These are phyloP conservation scores for Candida ulmi DNA, from an alignment of 805 yeast species.

Conservation along the genomic window DNA sequence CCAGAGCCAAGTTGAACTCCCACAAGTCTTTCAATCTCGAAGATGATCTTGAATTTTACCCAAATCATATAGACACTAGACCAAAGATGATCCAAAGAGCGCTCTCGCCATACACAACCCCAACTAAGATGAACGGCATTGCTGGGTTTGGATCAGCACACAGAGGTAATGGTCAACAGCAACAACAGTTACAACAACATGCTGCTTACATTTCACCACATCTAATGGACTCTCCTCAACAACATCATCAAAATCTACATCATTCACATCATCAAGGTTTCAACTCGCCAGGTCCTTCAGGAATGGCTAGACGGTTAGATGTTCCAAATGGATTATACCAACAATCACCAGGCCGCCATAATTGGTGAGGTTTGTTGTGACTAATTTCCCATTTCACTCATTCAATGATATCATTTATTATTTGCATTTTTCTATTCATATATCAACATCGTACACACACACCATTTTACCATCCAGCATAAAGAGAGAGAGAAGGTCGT, in stretches of 20 bases:
- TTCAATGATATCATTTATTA: too few species aligned
- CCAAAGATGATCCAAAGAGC: slow-evolving; percentile 1
- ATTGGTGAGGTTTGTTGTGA: background rate
- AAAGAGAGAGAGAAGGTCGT: too few species aligned
- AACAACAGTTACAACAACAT: too few species aligned
- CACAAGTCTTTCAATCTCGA: slow-evolving; percentile 66
- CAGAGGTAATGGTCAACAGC: background rate
- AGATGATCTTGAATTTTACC: slow-evolving; percentile 70
- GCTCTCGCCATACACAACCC: slow-evolving; percentile 18
- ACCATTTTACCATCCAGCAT: too few species aligned
- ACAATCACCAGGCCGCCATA: background rate
- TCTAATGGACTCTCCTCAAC: slow-evolving; percentile 11
- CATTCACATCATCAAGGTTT: slow-evolving; percentile 1
- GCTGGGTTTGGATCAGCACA: background rate
- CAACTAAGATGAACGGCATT: slow-evolving; percentile 12
- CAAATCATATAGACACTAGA: slow-evolving; percentile 24
- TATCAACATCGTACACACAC: too few species aligned
- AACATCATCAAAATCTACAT: background rate
- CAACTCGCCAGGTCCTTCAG: slow-evolving; percentile 12
- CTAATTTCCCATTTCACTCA: too few species aligned
- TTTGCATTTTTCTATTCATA: too few species aligned
- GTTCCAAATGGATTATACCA: background rate
- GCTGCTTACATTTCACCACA: slow-evolving; percentile 12
- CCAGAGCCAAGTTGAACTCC: slow-evolving; percentile 48
- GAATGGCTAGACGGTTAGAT: slow-evolving; percentile 16